Percentiles rank a stretch among this genome's conserved stretches.
phyloP scores from a whole-genome alignment of 179 eudicot genomes.

The Amaranthus tricolor region DNA sequence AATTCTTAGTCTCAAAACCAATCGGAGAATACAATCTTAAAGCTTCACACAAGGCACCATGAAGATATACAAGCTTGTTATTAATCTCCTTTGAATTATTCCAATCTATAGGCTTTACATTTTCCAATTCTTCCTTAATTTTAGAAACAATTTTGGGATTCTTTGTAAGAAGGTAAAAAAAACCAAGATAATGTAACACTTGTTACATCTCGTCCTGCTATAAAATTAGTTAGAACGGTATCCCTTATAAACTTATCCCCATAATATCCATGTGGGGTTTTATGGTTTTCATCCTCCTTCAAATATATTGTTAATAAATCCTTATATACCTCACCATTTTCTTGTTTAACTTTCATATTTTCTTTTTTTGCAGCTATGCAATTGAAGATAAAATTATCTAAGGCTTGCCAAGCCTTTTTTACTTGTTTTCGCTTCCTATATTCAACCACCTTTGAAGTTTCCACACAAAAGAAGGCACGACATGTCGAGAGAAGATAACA shows the following conservation, averaged over 20 bases:
- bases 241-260: constrained; percentile 27
- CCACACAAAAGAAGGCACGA: constrained; percentile 22
- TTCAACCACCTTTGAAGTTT: constrained; percentile 22
- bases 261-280: neutral
- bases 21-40: constrained; percentile 47
- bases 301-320: constrained; percentile 18
- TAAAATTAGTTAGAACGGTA: constrained; percentile 6
- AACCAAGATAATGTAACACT: constrained; percentile 30
- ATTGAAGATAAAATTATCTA: constrained; percentile 21
- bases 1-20: constrained; percentile 34
- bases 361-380: constrained; percentile 2
- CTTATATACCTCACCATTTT: neutral
- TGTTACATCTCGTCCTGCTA: constrained; percentile 31
- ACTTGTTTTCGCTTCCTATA: constrained; percentile 15
- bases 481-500: constrained; percentile 23
- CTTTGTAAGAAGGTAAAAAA: constrained; percentile 24
- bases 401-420: constrained; percentile 21
- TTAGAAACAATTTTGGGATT: constrained; percentile 10
- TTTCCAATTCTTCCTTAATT: constrained; percentile 14
- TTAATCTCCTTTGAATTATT: neutral
- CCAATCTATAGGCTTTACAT: neutral
- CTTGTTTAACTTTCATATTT: neutral
- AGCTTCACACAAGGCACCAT: constrained; percentile 38
- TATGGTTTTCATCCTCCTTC: neutral
- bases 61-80: constrained; percentile 40